Evolutionary conservation across 139 green algal genomes (phyloP), one percentile per base, ranked within the genome.

Genomic region (Micromonas pusilla): DNA sequence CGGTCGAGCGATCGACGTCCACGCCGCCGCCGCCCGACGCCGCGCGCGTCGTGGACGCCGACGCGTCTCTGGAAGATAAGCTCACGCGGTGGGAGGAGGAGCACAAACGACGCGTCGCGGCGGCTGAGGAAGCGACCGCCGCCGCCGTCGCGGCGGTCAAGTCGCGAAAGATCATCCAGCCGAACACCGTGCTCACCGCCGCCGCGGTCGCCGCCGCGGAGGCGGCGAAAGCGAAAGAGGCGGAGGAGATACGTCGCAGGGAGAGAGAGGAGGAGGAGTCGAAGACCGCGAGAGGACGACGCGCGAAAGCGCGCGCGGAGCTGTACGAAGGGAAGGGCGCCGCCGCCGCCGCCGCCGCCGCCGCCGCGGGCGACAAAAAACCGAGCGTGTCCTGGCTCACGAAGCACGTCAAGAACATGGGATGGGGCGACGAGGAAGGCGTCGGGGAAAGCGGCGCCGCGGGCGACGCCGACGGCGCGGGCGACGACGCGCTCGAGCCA

Each of bases 371-470:
- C 16, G 1, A 4, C 1, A 1, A 2, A 70, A 73, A 54, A 2
- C 23, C 31, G 16, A 53, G 37, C 16, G 13, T 52, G 16, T 36
- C 21, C 0, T 75, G 68, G 68, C 68, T 75, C 5, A 39, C 68
- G 36, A 75, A 75, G 1, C 37, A 75, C 52, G 38, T 75, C 23
- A 62, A 75, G 37, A 60, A 75, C 25, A 21, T 39, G 37, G 37
- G 38, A 62, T 3, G 32, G 1, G 68, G 53, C 9, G 33, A 25
- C 23, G 20, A 28, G 16, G 68, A 38, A 36, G 21, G 23, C 1
- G 37, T 1, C 19, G 68, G 62, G 5, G 6, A 62, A 3, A 20
- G 30, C 3, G 36, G 36, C 19, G 16, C 9, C 16, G 45, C 45
- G 45, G 45, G 9, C 9, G 68, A 75, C 2, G 33, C 20, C 23